Conservation (phyloP, 306 rosid species). For the Rosa lucieae region DNA sequence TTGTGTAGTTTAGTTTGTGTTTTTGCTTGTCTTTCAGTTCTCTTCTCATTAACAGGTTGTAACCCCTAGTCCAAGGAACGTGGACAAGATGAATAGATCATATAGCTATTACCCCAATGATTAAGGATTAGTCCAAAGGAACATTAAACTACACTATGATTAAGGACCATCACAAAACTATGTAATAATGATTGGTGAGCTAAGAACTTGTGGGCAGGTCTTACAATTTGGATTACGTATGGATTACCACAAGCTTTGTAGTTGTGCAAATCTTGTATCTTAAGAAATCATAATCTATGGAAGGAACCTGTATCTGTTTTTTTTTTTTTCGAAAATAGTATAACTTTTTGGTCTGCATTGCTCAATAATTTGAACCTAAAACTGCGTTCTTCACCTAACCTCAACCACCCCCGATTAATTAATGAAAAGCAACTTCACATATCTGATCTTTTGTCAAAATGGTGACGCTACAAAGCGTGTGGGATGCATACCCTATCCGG, state of each 20-base stretch:
- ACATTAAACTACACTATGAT: not conserved
- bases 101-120: not conserved
- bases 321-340: too few species aligned
- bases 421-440: slow-evolving; percentile 4
- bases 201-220: not conserved
- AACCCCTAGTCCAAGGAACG: not conserved
- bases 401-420: slow-evolving; percentile 16
- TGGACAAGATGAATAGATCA: not conserved
- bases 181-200: not conserved
- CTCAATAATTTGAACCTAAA: not conserved
- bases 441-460: slow-evolving; percentile 9
- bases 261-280: not conserved
- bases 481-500: not conserved
- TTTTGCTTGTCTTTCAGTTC: not conserved
- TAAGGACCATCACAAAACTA: not conserved
- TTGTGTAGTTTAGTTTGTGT: not conserved
- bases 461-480: slow-evolving; percentile 9
- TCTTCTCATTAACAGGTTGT: not conserved
- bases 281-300: not conserved
- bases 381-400: slow-evolving; percentile 20
- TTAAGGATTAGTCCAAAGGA: not conserved
- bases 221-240: not conserved
- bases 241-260: not conserved
- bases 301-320: not conserved
- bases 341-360: not conserved